A percentile compares a stretch with the other conserved stretches of the same genome.
Evolutionary conservation across 129 eudicot species (phyloP).

Genomic region (Pulicaria dysenterica): DNA sequence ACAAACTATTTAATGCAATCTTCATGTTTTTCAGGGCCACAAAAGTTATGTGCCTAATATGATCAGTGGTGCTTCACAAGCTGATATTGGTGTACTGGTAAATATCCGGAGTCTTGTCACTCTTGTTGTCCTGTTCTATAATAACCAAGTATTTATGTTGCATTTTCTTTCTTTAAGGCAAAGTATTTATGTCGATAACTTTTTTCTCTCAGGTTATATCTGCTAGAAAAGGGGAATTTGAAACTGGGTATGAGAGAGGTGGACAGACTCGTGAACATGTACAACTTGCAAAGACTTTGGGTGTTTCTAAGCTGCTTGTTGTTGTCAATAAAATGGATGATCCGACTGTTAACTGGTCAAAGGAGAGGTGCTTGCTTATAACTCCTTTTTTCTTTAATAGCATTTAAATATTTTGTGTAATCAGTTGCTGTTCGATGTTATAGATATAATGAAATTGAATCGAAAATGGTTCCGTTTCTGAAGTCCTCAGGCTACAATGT

Average conservation of each 20-base stretch:
- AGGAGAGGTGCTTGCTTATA: constrained; percentile 59
- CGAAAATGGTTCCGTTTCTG: constrained; percentile 78
- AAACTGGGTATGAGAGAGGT: constrained; percentile 97
- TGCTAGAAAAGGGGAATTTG: constrained; percentile 99
- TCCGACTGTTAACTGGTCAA: constrained; percentile 87
- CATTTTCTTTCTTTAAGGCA: too few species aligned
- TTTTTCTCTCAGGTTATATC: constrained; percentile 68
- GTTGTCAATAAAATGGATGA: constrained; percentile 99
- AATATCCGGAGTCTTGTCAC: constrained; percentile 11
- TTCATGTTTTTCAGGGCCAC: constrained; percentile 68
- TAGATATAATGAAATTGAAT: constrained; percentile 89
- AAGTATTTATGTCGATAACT: neutral
- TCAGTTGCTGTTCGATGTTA: neutral
- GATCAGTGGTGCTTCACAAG: constrained; percentile 99
- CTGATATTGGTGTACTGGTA: constrained; percentile 95
- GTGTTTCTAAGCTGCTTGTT: constrained; percentile 86
- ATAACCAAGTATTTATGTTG: neutral
- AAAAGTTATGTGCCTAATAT: constrained; percentile 97
- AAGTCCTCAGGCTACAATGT: constrained; percentile 87
- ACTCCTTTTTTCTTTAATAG: neutral
- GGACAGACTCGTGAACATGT: constrained; percentile 99
- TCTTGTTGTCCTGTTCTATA: neutral
- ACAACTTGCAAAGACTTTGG: constrained; percentile 93
- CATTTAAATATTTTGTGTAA: neutral
- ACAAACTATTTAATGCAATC: neutral